Evolutionary conservation across 2,329 filamentous ascomycete genomes (phyloP).

Genomic region (Drechslerella coelobrocha): DNA sequence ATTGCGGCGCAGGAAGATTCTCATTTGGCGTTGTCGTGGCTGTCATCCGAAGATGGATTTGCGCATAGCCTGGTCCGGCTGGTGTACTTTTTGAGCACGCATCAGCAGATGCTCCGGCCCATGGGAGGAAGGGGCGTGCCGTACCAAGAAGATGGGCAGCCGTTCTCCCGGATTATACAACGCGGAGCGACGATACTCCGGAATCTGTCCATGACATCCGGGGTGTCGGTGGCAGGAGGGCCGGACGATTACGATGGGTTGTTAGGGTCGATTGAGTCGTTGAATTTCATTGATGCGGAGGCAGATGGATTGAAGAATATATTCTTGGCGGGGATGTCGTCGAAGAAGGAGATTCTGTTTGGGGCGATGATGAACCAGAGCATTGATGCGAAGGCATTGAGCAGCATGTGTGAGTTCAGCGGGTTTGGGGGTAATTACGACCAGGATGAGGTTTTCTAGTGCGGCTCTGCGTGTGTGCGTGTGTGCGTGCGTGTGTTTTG

Average conservation of each 20-base stretch:
- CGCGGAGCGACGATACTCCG: conserved; percentile 73
- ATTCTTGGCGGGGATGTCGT: conserved; percentile 69
- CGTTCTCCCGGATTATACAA: conserved; percentile 65
- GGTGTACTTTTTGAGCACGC: conserved; percentile 73
- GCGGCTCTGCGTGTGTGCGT: background rate
- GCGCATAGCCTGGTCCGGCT: conserved; percentile 79
- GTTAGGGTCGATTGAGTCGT: conserved; percentile 61
- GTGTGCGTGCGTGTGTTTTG: background rate
- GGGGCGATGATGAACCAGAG: conserved; percentile 66
- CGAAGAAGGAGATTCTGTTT: conserved; percentile 71
- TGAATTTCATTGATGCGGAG: conserved; percentile 34
- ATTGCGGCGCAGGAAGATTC: conserved; percentile 75
- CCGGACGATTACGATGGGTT: conserved; percentile 54
- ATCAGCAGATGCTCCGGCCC: conserved; percentile 62
- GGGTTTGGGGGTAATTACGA: conserved; percentile 31
- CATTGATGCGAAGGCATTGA: conserved; percentile 39
- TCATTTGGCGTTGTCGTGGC: conserved; percentile 77
- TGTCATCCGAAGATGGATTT: conserved; percentile 83
- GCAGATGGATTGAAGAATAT: conserved; percentile 61
- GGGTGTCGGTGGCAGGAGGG: conserved; percentile 56
- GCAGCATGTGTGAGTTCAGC: conserved; percentile 43
- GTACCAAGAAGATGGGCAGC: conserved; percentile 53
- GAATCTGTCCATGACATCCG: conserved; percentile 72
- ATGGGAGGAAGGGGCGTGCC: conserved; percentile 57
- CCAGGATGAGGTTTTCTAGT: conserved; percentile 32